Base-by-base conservation (phyloP, 331 rosid genomes). In the Pyracantha coccinea region DNA sequence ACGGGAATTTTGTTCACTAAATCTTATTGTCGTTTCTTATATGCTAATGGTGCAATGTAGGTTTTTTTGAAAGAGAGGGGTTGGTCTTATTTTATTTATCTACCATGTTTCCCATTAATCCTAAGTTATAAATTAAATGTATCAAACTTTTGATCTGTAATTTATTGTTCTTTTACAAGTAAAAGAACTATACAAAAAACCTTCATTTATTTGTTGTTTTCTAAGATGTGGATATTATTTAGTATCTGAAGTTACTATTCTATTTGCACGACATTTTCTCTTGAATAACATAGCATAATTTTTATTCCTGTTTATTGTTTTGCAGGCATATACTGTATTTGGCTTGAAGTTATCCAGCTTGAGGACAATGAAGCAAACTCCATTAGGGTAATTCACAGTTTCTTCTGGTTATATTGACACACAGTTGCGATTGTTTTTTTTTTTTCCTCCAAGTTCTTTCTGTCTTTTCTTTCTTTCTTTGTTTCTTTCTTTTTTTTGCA, bases 321-420 rank as follows among this genome's bases (percentile, higher is more conserved):
- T 66, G 35, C 90, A 94, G 99, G 96, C 85, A 61, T 89, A 88
- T 76, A 71, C 89, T 50, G 68, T 69, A 79, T 84, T 92, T 23
- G 97, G 99, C 45, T 79, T 94, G 81, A 92, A 90, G 84, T 85
- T 90, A 75, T 88, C 96, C 78, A 87, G 88, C 86, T 77, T 94
- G 96, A 89, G 87, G 75, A 82, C 86, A 69, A 79, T 89, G 96
- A 94, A 92, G 85, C 96, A 92, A 81, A 85, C 86, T 85, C 84
- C 85, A 77, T 25, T 72, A 29, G 91, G 98, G 98, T 94, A 88
- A 66, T 59, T 35, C 53, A 54, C 72, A n/a, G 31, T 78, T 68
- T 83, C 77, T 70, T 72, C 66, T 57, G 27, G 52, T 60, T 38
- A 27, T 78, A 61, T 29, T 67, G 78, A 53, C n/a, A n/a, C n/a